Evolutionary conservation across 768 basidiomycete genomes (phyloP).

Genomic region (Tulasnella sp.): DNA sequence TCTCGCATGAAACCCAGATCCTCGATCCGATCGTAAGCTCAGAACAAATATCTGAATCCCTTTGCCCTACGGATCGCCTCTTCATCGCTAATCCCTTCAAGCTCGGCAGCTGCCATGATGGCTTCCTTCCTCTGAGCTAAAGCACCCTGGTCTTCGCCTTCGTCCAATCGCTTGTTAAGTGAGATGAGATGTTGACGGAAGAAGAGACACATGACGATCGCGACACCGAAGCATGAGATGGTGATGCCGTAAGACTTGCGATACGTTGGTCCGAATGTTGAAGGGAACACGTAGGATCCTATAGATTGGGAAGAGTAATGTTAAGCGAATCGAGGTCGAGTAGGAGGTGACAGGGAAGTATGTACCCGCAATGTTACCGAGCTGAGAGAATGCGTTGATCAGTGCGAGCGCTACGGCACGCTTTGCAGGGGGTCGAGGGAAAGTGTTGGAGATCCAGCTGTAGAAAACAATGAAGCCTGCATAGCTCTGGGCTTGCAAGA

Average conservation of each 20-base stretch:
- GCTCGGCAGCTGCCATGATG: constrained; percentile 6
- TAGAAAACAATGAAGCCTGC: constrained; percentile 56
- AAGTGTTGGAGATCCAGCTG: constrained; percentile 39
- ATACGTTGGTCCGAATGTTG: constrained; percentile 61
- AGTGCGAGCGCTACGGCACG: constrained; percentile 78
- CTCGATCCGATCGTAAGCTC: neutral
- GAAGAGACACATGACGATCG: constrained; percentile 30
- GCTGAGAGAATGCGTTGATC: constrained; percentile 69
- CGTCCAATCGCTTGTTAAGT: constrained; percentile 19
- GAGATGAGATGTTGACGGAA: constrained; percentile 21
- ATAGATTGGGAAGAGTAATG: constrained; percentile 24
- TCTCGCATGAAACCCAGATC: too few relatives aligned
- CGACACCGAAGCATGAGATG: constrained; percentile 43
- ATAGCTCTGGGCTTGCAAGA: constrained; percentile 67
- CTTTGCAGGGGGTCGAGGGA: constrained; percentile 78
- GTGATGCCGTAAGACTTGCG: constrained; percentile 61
- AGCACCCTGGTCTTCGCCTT: neutral
- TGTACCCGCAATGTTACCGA: constrained; percentile 78
- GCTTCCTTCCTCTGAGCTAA: neutral
- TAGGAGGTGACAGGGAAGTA: constrained; percentile 27
- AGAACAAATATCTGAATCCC: constrained; percentile 16
- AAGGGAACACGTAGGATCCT: constrained; percentile 49
- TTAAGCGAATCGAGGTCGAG: neutral
- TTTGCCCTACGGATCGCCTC: constrained; percentile 12
- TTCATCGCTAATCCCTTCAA: constrained; percentile 17